Base-by-base conservation (phyloP, 163 green algal genomes). In the Volvox carteri region DNA sequence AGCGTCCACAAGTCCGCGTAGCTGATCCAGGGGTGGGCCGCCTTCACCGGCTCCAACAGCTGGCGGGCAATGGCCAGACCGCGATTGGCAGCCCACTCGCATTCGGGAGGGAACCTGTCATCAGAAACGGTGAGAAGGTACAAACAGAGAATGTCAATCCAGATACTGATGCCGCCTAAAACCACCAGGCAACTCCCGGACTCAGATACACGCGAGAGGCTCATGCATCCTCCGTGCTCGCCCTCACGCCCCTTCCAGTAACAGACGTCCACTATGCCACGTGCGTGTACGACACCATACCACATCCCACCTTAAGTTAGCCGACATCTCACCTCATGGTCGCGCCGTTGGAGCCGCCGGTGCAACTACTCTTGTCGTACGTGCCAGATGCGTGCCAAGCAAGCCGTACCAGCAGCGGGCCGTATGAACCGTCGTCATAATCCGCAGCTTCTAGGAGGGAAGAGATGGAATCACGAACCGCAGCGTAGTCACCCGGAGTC, bases 271-370 rank as follows among this genome's bases (percentile, higher is more conserved):
- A n/a, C n/a, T n/a, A n/a, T n/a, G n/a, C n/a, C n/a, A n/a, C n/a
- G n/a, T n/a, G n/a, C n/a, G n/a, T n/a, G n/a, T n/a, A n/a, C n/a
- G n/a, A n/a, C n/a, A n/a, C n/a, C n/a, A n/a, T n/a, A n/a, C n/a
- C n/a, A n/a, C n/a, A n/a, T n/a, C n/a, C n/a, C n/a, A n/a, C n/a
- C n/a, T n/a, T n/a, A n/a, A n/a, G n/a, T n/a, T n/a, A n/a, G n/a
- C n/a, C n/a, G n/a, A n/a, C n/a, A n/a, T n/a, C n/a, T n/a, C 54
- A 94, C 89, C 97, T 89, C 97, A 99, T 99, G 85, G 95, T 98
- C 18, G 95, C 95, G 54, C 97, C 97, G 85, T 98, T 97, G 62
- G 91, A 96, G 50, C 97, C 97, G 46, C 96, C 96, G 4, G 93
- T 97, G 81, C 86, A 90, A 33, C 85, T 92, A 52, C 68, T 74